These are phyloP conservation scores for Cercospora sp. DNA, from an alignment of 2,329 filamentous ascomycete species.

Conservation along the genomic window DNA sequence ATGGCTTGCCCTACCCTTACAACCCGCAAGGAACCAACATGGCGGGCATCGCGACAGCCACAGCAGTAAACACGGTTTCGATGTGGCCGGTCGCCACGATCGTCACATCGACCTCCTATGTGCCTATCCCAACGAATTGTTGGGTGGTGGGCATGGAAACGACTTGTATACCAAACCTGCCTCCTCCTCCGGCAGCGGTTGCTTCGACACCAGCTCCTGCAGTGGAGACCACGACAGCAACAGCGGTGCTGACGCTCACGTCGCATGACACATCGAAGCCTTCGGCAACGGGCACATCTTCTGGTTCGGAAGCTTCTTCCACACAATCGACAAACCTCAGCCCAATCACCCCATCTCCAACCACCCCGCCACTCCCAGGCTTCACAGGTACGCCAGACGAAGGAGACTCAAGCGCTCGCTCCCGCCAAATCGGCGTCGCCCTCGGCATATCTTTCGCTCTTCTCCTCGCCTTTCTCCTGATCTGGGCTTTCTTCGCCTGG, in stretches of 20 bases:
- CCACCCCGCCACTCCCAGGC: not conserved
- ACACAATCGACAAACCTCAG: not conserved
- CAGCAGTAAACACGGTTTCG: not conserved
- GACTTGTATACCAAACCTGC: not conserved
- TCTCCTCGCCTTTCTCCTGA: not conserved
- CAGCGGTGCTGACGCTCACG: not conserved
- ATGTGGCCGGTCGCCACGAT: slow-evolving; percentile 1
- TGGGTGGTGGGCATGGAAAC: not conserved
- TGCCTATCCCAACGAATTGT: not conserved
- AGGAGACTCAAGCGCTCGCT: not conserved
- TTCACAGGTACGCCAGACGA: not conserved
- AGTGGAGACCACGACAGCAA: not conserved
- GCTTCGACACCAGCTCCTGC: not conserved
- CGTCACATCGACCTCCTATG: not conserved
- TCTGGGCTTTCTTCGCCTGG: not conserved
- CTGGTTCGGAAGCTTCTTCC: not conserved
- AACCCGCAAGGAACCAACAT: not conserved
- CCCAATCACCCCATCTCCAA: not conserved
- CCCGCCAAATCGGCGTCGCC: not conserved
- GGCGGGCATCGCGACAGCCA: not conserved
- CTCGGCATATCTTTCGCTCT: not conserved
- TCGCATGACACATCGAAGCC: not conserved
- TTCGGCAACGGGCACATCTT: not conserved
- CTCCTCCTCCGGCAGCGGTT: not conserved
- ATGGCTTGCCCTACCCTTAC: not conserved